Conservation (phyloP, 2,329 filamentous ascomycete species). For the Colletotrichum magnum region DNA sequence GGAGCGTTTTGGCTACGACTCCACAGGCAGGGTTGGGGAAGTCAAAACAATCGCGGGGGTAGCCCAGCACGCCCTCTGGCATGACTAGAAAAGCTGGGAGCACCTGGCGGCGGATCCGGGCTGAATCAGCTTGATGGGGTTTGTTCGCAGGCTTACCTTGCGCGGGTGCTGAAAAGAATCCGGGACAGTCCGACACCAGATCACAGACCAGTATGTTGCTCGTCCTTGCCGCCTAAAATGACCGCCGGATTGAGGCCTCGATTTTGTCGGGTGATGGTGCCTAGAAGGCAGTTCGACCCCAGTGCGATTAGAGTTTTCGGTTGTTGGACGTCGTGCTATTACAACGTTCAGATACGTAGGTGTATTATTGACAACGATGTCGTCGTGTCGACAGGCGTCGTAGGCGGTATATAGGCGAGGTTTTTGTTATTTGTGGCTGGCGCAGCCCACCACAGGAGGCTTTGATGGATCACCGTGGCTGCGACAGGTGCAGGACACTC, state of each 20-base stretch:
- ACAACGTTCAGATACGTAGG: too few relatives aligned
- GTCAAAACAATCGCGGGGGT: constrained; percentile 22
- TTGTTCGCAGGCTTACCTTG: constrained; percentile 38
- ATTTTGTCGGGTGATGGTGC: not conserved
- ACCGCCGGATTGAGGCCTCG: constrained; percentile 3
- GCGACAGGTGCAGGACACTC: constrained; percentile 7
- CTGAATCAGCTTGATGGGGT: constrained; percentile 34
- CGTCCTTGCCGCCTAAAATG: constrained; percentile 27
- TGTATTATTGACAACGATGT: too few relatives aligned
- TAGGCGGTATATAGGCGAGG: not conserved
- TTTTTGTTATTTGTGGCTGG: constrained; percentile 6
- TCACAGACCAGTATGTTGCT: constrained; percentile 39
- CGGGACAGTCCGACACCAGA: constrained; percentile 33
- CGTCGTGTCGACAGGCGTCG: too few relatives aligned
- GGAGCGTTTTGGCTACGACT: constrained; percentile 31
- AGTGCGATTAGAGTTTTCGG: too few relatives aligned
- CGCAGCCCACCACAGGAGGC: constrained; percentile 25
- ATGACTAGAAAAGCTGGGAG: constrained; percentile 39
- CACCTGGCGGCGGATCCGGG: constrained; percentile 35
- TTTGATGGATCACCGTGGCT: not conserved
- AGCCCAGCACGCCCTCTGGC: constrained; percentile 22
- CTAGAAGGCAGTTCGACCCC: too few relatives aligned
- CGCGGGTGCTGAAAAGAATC: constrained; percentile 30
- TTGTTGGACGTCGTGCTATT: not conserved
- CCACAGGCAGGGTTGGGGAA: constrained; percentile 26